phyloP scores from a whole-genome alignment of 2,329 filamentous ascomycete genomes.

The Colletotrichum simmondsii region DNA sequence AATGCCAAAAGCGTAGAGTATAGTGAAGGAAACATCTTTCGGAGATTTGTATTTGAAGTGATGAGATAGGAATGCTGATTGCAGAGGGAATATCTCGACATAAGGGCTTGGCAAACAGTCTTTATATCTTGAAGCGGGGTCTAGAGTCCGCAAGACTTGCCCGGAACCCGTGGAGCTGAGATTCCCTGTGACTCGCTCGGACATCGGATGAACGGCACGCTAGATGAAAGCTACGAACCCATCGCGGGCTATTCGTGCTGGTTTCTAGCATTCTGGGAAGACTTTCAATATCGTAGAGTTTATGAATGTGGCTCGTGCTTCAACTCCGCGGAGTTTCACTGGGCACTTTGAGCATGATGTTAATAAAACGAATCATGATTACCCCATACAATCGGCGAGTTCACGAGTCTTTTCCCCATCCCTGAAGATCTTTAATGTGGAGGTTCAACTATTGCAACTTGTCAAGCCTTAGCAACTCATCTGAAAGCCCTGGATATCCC shows the following conservation, averaged over 20 bases:
- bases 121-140: background rate
- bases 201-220: conserved; percentile 17
- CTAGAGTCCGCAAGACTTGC: too few species aligned
- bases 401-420: background rate
- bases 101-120: background rate
- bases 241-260: background rate
- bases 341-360: background rate
- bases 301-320: background rate
- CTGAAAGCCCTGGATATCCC: background rate
- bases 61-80: background rate
- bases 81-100: background rate
- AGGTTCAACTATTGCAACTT: background rate
- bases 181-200: background rate
- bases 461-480: background rate
- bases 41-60: too few species aligned
- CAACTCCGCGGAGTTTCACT: background rate
- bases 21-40: too few species aligned
- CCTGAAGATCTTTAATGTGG: background rate
- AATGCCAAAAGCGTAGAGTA: background rate
- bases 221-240: background rate
- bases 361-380: background rate
- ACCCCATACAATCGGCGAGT: background rate
- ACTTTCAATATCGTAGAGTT: background rate
- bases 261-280: background rate
- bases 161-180: background rate